Conservation (phyloP, 441 rosid genomes). For the Erodium moschatum region DNA sequence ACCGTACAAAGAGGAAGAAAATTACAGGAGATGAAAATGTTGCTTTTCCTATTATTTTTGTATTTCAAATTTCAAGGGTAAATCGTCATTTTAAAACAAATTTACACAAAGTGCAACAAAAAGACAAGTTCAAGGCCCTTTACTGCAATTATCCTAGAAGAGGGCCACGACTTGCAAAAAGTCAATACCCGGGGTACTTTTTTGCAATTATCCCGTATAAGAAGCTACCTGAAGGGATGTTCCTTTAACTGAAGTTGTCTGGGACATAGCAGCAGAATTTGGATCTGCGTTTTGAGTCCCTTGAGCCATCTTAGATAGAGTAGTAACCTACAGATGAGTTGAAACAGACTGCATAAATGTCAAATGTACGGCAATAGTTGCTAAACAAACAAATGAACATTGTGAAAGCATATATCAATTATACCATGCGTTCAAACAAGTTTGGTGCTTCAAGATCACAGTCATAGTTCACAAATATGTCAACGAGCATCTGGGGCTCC, state of each 20-base stretch:
- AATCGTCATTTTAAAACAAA: too few species aligned
- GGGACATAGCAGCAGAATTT: conserved; percentile 62
- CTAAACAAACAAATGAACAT: conserved; percentile 9
- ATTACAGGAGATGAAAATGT: too few species aligned
- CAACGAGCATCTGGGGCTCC: conserved; percentile 99
- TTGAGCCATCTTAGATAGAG: conserved; percentile 88
- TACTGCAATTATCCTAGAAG: too few species aligned
- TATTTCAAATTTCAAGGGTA: too few species aligned
- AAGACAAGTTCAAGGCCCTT: too few species aligned
- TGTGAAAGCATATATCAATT: conserved; percentile 18
- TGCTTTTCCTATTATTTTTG: too few species aligned
- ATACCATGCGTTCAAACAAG: conserved; percentile 97
- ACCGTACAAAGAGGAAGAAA: too few species aligned
- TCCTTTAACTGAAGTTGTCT: conserved; percentile 70
- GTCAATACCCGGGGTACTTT: too few species aligned
- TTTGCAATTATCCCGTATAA: neutral
- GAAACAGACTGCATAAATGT: conserved; percentile 20
- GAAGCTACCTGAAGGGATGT: conserved; percentile 84
- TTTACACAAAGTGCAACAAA: too few species aligned
- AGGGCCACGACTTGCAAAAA: too few species aligned
- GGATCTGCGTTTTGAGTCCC: conserved; percentile 86
- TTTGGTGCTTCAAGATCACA: conserved; percentile 98
- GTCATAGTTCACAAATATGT: conserved; percentile 94
- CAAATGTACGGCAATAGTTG: conserved; percentile 8
- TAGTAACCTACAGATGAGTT: conserved; percentile 53